Conservation (phyloP, 2,329 filamentous ascomycete species). For the Rutstroemia sp. region DNA sequence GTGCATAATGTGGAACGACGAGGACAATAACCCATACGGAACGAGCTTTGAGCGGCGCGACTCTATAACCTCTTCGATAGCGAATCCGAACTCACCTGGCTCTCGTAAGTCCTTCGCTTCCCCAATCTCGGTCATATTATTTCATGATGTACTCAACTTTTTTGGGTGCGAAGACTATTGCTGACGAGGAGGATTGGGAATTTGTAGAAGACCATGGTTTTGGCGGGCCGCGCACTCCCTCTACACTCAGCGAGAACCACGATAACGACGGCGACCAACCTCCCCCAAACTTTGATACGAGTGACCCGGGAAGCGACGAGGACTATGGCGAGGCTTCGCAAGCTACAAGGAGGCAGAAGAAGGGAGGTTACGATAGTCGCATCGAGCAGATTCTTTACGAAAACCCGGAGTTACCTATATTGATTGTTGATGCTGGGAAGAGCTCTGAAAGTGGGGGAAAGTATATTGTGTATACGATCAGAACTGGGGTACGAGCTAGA, state of each 20-base stretch:
- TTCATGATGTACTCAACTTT: slow-evolving; percentile 31
- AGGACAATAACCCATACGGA: slow-evolving; percentile 97
- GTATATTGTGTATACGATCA: slow-evolving; percentile 96
- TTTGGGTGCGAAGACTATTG: slow-evolving; percentile 28
- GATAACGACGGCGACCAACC: slow-evolving; percentile 16
- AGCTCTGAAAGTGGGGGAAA: slow-evolving; percentile 84
- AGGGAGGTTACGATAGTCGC: slow-evolving; percentile 85
- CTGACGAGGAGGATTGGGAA: slow-evolving; percentile 38
- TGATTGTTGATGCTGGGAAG: slow-evolving; percentile 94
- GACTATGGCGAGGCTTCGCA: slow-evolving; percentile 36
- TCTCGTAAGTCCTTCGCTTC: slow-evolving; percentile 39
- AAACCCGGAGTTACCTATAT: slow-evolving; percentile 79
- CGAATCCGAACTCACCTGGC: slow-evolving; percentile 55
- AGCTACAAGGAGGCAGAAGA: slow-evolving; percentile 55
- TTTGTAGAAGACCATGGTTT: slow-evolving; percentile 44
- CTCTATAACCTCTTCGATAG: slow-evolving; percentile 62
- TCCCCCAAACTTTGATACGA: slow-evolving; percentile 29
- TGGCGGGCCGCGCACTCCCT: slow-evolving; percentile 37
- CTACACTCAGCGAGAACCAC: slow-evolving; percentile 59
- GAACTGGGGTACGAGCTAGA: slow-evolving; percentile 63
- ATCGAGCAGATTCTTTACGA: slow-evolving; percentile 98
- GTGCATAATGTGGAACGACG: slow-evolving; percentile 89
- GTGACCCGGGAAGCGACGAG: slow-evolving; percentile 42
- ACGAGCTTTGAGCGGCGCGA: slow-evolving; percentile 83
- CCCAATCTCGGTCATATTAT: neutral